Base-by-base conservation (phyloP, 495 filamentous ascomycete genomes). In the Penicillium taxi region DNA sequence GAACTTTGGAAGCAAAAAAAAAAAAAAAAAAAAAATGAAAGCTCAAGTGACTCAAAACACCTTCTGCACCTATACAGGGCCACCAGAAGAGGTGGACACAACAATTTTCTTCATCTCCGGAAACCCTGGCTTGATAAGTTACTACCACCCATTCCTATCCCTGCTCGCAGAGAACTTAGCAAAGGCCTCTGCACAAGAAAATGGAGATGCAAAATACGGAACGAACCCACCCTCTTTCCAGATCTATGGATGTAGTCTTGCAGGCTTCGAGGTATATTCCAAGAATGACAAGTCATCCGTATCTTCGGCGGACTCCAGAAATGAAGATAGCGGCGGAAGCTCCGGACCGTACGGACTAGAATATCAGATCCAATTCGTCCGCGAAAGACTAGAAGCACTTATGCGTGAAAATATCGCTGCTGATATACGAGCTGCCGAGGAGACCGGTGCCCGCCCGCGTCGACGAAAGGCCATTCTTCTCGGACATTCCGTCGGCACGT, bases 111-210 rank as follows among this genome's bases (percentile, higher is more conserved):
- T 93, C 56, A 76, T 95, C 26, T 69, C 86, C 18, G 90, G 90
- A 11, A 95, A 95, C 43, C 90, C 90, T 7, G 90, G 90, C 0
- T 63, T 94, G 22, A 78, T 94, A 29, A 64, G 61, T 20, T 96
- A 88, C 67, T 96, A 96, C 59, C 55, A 69, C 23, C 66, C 73
- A 1, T 95, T 93, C 58, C 67, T 86, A 15, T 77, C 59, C 29
- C 58, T 64, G 16, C 59, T 81, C 4, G 55, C 62, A 18, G 31
- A 45, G 9, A 39, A 57, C 23, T 43, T 59, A 14, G 27, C 21
- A 37, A 8, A 35, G 27, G 1, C 9, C 16, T 25, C 23, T 15
- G n/a, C n/a, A 3, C 15, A 27, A 21, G 9, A 6, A 5, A 18
- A 14, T 5, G 19, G 14, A 17, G 28, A 35, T 5, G 11, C 27